Percentiles rank a stretch among this genome's conserved stretches.
phyloP scores from a whole-genome alignment of 2,329 filamentous ascomycete genomes.

The Phaeosphaeriaceae sp. region DNA sequence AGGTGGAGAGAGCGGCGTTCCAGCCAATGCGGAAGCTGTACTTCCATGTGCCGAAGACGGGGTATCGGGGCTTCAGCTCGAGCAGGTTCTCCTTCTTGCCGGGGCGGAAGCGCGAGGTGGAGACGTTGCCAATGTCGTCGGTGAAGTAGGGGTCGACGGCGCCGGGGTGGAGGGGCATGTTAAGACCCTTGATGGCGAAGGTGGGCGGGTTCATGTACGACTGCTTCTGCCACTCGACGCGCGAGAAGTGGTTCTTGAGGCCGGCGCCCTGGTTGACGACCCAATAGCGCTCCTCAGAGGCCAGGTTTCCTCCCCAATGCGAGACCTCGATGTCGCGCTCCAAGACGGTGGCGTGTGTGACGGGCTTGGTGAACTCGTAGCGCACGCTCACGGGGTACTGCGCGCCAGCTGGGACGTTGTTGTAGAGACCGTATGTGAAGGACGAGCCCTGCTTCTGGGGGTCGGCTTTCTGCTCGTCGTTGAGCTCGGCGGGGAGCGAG shows the following conservation, averaged over 20 bases:
- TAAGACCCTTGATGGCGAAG: constrained; percentile 81
- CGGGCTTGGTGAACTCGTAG: constrained; percentile 94
- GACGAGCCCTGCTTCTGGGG: constrained; percentile 85
- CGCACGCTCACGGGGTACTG: constrained; percentile 77
- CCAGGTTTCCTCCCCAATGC: constrained; percentile 97
- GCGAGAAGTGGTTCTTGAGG: constrained; percentile 61
- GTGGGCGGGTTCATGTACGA: constrained; percentile 78
- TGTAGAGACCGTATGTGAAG: constrained; percentile 90
- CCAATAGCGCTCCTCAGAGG: constrained; percentile 92
- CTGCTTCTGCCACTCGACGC: constrained; percentile 57
- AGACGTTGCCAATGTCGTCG: constrained; percentile 96
- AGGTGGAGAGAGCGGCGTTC: constrained; percentile 84
- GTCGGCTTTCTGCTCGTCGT: constrained; percentile 68
- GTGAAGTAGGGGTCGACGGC: constrained; percentile 91
- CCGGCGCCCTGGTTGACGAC: constrained; percentile 86
- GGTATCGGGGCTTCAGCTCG: constrained; percentile 92
- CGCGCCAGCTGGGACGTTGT: constrained; percentile 80
- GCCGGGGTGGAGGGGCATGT: constrained; percentile 79
- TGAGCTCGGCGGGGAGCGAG: constrained; percentile 66
- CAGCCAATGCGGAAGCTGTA: constrained; percentile 97
- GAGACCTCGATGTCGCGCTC: constrained; percentile 95
- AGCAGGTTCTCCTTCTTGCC: constrained; percentile 81
- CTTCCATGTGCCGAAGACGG: constrained; percentile 97
- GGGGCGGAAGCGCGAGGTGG: constrained; percentile 85
- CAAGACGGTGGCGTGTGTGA: constrained; percentile 78